Conservation (phyloP, 768 basidiomycete species). For the Hericium coralloides region DNA sequence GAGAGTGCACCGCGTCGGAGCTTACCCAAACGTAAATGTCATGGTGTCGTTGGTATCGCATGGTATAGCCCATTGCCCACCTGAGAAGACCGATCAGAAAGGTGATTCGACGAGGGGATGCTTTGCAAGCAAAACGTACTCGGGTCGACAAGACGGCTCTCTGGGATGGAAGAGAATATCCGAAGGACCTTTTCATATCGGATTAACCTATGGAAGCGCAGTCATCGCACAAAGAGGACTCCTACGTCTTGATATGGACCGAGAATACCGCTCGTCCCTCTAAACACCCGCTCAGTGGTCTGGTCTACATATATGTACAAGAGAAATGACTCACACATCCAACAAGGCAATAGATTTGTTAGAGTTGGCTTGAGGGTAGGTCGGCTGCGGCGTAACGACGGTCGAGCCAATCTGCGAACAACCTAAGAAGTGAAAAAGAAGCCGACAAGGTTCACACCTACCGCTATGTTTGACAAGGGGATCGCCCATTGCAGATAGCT, state of each 20-base stretch:
- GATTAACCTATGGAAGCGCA: background rate
- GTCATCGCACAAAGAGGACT: background rate
- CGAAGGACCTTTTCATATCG: slow-evolving; percentile 46
- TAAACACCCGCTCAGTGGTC: slow-evolving; percentile 18
- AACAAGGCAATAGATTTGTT: slow-evolving; percentile 60
- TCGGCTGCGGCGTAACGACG: slow-evolving; percentile 44
- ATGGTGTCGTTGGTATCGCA: slow-evolving; percentile 53
- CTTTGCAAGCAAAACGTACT: slow-evolving; percentile 23
- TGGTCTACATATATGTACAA: background rate
- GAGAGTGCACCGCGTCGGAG: background rate
- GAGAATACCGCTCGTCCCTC: slow-evolving; percentile 63
- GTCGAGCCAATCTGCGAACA: slow-evolving; percentile 1
- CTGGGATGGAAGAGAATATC: slow-evolving; percentile 49
- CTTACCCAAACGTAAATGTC: slow-evolving; percentile 64
- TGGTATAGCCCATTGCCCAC: slow-evolving; percentile 70
- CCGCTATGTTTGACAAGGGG: slow-evolving; percentile 45
- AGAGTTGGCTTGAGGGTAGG: slow-evolving; percentile 47
- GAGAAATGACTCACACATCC: slow-evolving; percentile 49
- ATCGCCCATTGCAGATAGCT: slow-evolving; percentile 76
- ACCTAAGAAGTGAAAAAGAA: background rate
- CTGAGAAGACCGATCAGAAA: slow-evolving; percentile 17
- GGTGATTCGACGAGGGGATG: background rate
- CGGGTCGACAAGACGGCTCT: slow-evolving; percentile 61
- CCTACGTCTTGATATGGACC: slow-evolving; percentile 74
- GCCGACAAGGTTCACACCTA: slow-evolving; percentile 21